Percentiles rank a stretch among this genome's conserved stretches.
These are phyloP conservation scores for Kodamaea hsintzibuensis DNA, from an alignment of 805 yeast species.

Conservation along the genomic window DNA sequence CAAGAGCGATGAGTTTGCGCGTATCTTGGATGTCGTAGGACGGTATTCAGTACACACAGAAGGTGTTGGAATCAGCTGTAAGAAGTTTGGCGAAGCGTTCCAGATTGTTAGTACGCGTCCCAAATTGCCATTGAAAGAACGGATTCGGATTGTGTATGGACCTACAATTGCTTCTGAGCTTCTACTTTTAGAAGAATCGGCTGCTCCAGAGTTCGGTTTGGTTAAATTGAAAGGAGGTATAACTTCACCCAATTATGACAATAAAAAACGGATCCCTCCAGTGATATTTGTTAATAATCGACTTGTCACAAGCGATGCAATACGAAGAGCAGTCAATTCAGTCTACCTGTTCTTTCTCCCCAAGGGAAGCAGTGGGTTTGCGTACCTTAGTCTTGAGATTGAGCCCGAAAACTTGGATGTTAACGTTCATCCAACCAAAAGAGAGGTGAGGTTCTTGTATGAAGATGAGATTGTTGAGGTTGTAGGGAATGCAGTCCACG, in stretches of 20 bases:
- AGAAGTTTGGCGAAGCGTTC: conserved; percentile 74
- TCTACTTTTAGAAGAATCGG: conserved; percentile 24
- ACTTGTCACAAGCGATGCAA: conserved; percentile 78
- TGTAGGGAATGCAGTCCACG: conserved; percentile 52
- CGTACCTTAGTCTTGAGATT: conserved; percentile 70
- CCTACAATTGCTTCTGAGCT: conserved; percentile 65
- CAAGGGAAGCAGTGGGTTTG: conserved; percentile 71
- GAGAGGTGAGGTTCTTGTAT: conserved; percentile 81
- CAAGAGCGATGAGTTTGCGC: conserved; percentile 70
- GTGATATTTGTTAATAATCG: conserved; percentile 85
- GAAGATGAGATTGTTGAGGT: conserved; percentile 82
- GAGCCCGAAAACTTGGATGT: conserved; percentile 79
- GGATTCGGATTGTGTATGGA: conserved; percentile 77
- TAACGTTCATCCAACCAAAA: conserved; percentile 92
- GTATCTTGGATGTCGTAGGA: conserved; percentile 79
- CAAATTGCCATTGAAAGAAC: conserved; percentile 52
- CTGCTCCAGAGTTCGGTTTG: conserved; percentile 45
- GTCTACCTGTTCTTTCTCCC: conserved; percentile 71
- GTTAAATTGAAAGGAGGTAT: conserved; percentile 56
- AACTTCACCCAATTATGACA: conserved; percentile 68
- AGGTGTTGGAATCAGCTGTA: conserved; percentile 74
- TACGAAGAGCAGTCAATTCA: conserved; percentile 65
- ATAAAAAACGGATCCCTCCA: conserved; percentile 65
- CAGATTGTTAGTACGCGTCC: conserved; percentile 63
- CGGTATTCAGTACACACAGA: conserved; percentile 76